These are phyloP conservation scores for Exophiala aquamarina DNA, from an alignment of 2,329 filamentous ascomycete species.

Conservation along the genomic window DNA sequence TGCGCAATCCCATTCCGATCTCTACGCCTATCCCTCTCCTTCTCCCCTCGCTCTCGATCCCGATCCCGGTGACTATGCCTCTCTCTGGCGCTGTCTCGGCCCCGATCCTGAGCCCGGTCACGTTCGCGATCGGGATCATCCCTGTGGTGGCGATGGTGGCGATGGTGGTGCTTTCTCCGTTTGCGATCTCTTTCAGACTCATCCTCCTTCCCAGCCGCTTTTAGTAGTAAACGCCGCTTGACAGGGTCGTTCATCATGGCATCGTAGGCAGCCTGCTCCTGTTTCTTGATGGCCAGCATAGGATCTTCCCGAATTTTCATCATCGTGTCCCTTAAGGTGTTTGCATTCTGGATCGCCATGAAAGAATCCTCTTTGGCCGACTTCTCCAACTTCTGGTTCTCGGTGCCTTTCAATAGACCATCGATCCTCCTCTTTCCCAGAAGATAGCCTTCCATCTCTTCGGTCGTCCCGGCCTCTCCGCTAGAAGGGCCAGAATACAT, in stretches of 20 bases:
- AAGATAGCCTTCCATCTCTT: slow-evolving; percentile 92
- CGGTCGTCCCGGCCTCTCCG: slow-evolving; percentile 71
- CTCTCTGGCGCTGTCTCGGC: slow-evolving; percentile 29
- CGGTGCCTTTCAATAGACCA: slow-evolving; percentile 76
- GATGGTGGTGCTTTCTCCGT: slow-evolving; percentile 49
- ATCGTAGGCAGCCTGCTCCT: slow-evolving; percentile 80
- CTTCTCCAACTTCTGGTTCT: slow-evolving; percentile 79
- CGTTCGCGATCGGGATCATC: slow-evolving; percentile 13
- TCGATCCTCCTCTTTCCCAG: slow-evolving; percentile 92
- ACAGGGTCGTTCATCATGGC: slow-evolving; percentile 47
- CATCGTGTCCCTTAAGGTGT: slow-evolving; percentile 75
- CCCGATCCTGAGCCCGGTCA: slow-evolving; percentile 16
- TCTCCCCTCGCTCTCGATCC: background rate
- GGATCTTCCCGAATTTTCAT: slow-evolving; percentile 89
- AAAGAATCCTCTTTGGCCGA: slow-evolving; percentile 63
- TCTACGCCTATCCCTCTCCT: background rate
- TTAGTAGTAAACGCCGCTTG: slow-evolving; percentile 52
- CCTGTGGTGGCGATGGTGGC: slow-evolving; percentile 16
- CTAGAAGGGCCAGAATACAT: slow-evolving; percentile 90
- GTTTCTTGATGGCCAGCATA: slow-evolving; percentile 86
- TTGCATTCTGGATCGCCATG: slow-evolving; percentile 66
- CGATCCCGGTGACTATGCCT: background rate
- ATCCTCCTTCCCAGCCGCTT: slow-evolving; percentile 43
- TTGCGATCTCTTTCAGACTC: slow-evolving; percentile 35
- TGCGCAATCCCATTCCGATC: background rate